phyloP scores from a whole-genome alignment of 352 stramenopile genomes.

The Phytopythium mirpurense region DNA sequence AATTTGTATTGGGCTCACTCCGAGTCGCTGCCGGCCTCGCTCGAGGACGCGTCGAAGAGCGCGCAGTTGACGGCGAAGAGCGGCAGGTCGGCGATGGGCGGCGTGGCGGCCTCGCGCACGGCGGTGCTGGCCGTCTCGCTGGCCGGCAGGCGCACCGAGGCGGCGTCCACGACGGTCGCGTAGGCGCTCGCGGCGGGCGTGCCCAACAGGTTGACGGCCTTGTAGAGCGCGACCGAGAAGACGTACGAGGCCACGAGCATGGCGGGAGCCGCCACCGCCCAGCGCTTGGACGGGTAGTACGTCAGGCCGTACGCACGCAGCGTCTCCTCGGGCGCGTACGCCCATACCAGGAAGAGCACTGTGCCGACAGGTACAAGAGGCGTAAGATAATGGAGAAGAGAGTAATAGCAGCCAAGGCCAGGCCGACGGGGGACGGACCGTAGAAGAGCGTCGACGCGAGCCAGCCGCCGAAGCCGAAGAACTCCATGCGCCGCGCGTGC shows the following conservation, averaged over 20 bases:
- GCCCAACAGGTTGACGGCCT: constrained; percentile 73
- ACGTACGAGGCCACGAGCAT: constrained; percentile 81
- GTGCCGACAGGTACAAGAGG: not conserved
- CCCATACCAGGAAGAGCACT: constrained; percentile 87
- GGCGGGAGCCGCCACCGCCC: constrained; percentile 80
- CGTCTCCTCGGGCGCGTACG: constrained; percentile 78
- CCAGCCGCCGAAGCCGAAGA: constrained; percentile 86
- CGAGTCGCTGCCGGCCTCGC: not conserved
- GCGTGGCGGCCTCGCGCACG: constrained; percentile 48
- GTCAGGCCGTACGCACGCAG: constrained; percentile 77
- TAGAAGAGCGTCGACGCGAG: constrained; percentile 75
- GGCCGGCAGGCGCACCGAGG: constrained; percentile 52
- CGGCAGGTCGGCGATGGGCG: constrained; percentile 71
- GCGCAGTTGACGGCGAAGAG: constrained; percentile 65
- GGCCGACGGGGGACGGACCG: constrained; percentile 26
- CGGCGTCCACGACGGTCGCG: constrained; percentile 69
- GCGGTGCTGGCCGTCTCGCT: constrained; percentile 34
- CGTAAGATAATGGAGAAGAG: not conserved
- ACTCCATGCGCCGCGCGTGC: constrained; percentile 79
- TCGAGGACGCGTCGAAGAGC: constrained; percentile 28
- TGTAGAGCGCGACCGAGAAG: constrained; percentile 81
- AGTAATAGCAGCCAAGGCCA: not conserved
- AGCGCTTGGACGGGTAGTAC: constrained; percentile 89
- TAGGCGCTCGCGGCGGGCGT: constrained; percentile 73
- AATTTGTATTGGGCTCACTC: not conserved